Conservation (phyloP, 1,284 basidiomycete species). For the Amylostereum areolatum region DNA sequence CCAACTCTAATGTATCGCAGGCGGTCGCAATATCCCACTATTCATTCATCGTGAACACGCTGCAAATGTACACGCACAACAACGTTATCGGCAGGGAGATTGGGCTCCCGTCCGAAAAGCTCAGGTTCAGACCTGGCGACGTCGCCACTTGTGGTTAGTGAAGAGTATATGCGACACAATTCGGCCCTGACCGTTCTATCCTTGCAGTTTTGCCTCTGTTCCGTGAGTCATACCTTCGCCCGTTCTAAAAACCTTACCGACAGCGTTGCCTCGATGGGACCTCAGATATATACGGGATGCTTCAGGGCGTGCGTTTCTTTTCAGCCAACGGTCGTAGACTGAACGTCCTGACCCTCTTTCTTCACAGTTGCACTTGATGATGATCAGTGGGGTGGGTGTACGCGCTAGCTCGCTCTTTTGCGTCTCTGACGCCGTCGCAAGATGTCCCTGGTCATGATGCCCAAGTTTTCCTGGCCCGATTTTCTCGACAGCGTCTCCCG, state of each 20-base stretch:
- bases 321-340: background rate
- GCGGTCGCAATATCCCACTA: constrained; percentile 70
- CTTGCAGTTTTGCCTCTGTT: constrained; percentile 34
- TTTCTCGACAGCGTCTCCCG: constrained; percentile 63
- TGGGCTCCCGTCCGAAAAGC: constrained; percentile 16
- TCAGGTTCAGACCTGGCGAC: constrained; percentile 47
- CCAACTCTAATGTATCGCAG: constrained; percentile 22
- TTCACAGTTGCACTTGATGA: constrained; percentile 44
- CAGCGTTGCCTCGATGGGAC: constrained; percentile 1
- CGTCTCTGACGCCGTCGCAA: constrained; percentile 14
- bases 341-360: background rate
- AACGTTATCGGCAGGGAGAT: constrained; percentile 32
- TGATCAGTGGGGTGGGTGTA: constrained; percentile 45
- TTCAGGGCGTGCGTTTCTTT: constrained; percentile 41
- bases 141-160: constrained; percentile 20
- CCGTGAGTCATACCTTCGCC: constrained; percentile 15
- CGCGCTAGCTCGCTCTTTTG: no score
- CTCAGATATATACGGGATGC: constrained; percentile 67
- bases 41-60: constrained; percentile 55
- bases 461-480: constrained; percentile 63
- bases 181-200: no score
- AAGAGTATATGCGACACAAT: no score
- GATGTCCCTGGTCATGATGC: constrained; percentile 64
- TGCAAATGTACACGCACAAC: constrained; percentile 48
- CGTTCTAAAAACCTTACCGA: background rate